Conservation (phyloP, 1,139 yeast species). For the Keqinozyma sinolaborantium region DNA sequence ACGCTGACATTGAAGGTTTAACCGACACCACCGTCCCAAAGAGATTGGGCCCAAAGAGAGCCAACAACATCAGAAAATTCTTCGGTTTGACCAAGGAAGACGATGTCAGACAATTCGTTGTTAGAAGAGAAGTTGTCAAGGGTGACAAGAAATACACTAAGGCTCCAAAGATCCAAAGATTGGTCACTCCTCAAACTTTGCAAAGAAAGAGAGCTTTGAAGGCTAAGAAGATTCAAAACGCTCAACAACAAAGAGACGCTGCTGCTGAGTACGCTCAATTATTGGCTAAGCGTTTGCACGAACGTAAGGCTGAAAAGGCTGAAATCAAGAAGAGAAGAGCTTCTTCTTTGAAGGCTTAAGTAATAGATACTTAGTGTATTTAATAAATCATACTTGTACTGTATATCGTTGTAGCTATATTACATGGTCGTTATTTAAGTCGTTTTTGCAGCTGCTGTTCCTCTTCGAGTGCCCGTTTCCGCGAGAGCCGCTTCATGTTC, state of each 20-base stretch:
- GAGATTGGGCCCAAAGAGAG: conserved; percentile 99
- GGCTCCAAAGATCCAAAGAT: conserved; percentile 99
- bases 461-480: conserved; percentile 19
- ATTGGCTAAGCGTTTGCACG: conserved; percentile 97
- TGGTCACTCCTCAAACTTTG: conserved; percentile 97
- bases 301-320: conserved; percentile 97
- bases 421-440: too few relatives aligned
- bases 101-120: conserved; percentile 91
- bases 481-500: conserved; percentile 64
- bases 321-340: conserved; percentile 99
- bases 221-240: conserved; percentile 91
- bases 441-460: neutral
- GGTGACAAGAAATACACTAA: conserved; percentile 98
- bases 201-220: conserved; percentile 99
- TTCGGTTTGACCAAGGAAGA: conserved; percentile 97
- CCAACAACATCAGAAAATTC: conserved; percentile 99
- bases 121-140: conserved; percentile 97
- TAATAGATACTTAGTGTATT: conserved; percentile 19
- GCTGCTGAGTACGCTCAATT: conserved; percentile 99
- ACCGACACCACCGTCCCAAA: conserved; percentile 94
- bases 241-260: conserved; percentile 99
- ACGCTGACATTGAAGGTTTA: conserved; percentile 89
- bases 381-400: conserved; percentile 14
- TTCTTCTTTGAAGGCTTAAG: conserved; percentile 89
- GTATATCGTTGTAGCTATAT: neutral